Evolutionary conservation across 1,139 yeast genomes (phyloP), one percentile per base, ranked within the genome.

Genomic region (Yamadazyma diospyri): DNA sequence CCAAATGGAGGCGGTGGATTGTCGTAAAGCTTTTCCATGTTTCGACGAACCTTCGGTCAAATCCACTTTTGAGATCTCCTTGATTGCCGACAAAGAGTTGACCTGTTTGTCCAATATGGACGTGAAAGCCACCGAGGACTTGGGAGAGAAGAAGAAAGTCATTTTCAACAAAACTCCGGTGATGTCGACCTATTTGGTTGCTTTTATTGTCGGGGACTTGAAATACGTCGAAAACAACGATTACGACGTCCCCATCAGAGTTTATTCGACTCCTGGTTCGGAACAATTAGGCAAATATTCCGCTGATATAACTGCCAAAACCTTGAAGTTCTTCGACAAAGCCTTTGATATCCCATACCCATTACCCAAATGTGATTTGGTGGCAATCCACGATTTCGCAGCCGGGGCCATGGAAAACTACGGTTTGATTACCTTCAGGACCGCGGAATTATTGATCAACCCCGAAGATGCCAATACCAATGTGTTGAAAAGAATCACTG

Each of bases 21-120:
- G 95, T 43, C 76, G 96, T 50, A 72, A 89, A 46, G 95, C 95
- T 4, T 86, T 87, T 68, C 95, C 96, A 14, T 85, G 92, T 55
- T 78, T 81, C 47, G 95, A 87, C 57, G 95, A 87, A 56, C 96
- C 96, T 9, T 76, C 80, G 34, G 70, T 80, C 40, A 87, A 87
- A 64, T 92, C 95, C 10, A 73, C 81, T 29, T 87, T 85, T 53
- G 78, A 78, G 39, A 69, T 87, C 37, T 61, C 78, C 18, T 66
- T 87, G 44, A 69, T 80, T 34, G 76, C 86, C 26, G 73, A 76
- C 34, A 64, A 69, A 38, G 59, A 71, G 22, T 69, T 78, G 57
- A 81, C 81, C 30, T 85, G 81, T 34, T 69, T 87, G 48, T 79
- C 92, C 31, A 87, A 87, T 57, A 85, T 84, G 94, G 88, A 86